phyloP scores from a whole-genome alignment of 2,329 filamentous ascomycete species.

The Diaporthe vaccinii region DNA sequence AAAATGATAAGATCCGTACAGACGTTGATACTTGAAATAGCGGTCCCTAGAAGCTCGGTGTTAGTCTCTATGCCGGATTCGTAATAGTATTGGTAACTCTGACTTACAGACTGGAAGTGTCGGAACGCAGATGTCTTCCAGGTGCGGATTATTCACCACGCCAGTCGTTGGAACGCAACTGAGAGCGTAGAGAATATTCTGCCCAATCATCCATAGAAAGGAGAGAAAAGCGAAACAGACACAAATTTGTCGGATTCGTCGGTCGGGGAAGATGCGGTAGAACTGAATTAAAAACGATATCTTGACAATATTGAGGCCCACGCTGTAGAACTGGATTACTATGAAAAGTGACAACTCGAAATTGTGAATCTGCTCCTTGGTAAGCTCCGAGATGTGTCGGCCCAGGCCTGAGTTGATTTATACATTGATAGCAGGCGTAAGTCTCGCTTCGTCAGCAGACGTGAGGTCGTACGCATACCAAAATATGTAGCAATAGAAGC shows the following conservation, averaged over 20 bases:
- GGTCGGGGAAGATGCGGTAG: conserved; percentile 23
- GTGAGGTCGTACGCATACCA: background rate
- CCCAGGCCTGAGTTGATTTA: conserved; percentile 27
- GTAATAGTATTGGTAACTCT: background rate
- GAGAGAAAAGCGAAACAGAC: conserved; percentile 19
- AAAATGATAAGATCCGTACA: conserved; percentile 23
- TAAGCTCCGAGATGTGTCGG: conserved; percentile 11
- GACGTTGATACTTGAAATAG: conserved; percentile 27
- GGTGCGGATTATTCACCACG: conserved; percentile 1
- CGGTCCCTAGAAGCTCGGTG: background rate
- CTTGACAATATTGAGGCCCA: conserved; percentile 28
- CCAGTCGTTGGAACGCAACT: conserved; percentile 30
- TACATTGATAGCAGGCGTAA: background rate
- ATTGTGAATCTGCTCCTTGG: background rate
- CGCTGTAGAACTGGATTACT: conserved; percentile 23
- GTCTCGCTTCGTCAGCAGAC: background rate
- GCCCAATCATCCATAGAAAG: conserved; percentile 27
- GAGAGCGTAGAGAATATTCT: conserved; percentile 24
- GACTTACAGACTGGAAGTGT: conserved; percentile 26
- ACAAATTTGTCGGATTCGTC: conserved; percentile 9
- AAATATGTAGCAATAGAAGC: conserved; percentile 30
- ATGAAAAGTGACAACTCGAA: conserved; percentile 20
- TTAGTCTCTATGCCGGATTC: background rate
- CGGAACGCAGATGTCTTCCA: conserved; percentile 6
- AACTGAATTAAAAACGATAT: conserved; percentile 30